phyloP scores from a whole-genome alignment of 305 asterid genomes.

The Fraxinus latifolia region DNA sequence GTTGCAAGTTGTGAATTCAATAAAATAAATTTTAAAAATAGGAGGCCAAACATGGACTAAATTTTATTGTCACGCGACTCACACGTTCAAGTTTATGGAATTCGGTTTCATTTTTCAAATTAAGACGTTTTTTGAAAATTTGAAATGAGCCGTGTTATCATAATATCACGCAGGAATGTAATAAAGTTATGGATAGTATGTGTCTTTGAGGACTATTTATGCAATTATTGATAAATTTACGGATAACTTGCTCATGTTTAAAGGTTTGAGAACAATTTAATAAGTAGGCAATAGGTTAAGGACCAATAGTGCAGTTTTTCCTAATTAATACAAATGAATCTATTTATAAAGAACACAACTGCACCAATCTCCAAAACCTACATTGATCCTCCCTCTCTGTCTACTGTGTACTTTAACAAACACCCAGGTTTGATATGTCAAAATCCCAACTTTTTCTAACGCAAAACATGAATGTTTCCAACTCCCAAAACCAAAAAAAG shows the following conservation, averaged over 20 bases:
- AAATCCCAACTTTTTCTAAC: not conserved
- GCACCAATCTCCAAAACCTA: not conserved
- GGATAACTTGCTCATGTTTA: not conserved
- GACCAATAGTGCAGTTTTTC: not conserved
- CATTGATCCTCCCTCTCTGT: not conserved
- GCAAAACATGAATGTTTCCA: conserved; percentile 30
- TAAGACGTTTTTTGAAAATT: not conserved
- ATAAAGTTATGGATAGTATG: not conserved
- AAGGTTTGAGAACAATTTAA: not conserved
- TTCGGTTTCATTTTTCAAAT: not conserved
- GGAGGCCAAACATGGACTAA: not conserved
- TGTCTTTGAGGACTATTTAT: not conserved
- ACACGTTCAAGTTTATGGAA: not conserved
- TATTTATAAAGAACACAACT: not conserved
- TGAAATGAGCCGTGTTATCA: not conserved
- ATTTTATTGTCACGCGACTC: not conserved
- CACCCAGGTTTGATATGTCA: not conserved
- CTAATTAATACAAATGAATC: not conserved
- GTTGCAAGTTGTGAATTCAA: not conserved
- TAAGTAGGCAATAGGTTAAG: not conserved
- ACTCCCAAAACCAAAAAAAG: conserved; percentile 25
- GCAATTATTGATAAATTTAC: not conserved
- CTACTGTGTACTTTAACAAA: not conserved
- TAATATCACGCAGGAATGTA: not conserved
- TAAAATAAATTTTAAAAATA: no score